Conservation (phyloP, 768 basidiomycete species). For the Pisolithus microcarpus region DNA sequence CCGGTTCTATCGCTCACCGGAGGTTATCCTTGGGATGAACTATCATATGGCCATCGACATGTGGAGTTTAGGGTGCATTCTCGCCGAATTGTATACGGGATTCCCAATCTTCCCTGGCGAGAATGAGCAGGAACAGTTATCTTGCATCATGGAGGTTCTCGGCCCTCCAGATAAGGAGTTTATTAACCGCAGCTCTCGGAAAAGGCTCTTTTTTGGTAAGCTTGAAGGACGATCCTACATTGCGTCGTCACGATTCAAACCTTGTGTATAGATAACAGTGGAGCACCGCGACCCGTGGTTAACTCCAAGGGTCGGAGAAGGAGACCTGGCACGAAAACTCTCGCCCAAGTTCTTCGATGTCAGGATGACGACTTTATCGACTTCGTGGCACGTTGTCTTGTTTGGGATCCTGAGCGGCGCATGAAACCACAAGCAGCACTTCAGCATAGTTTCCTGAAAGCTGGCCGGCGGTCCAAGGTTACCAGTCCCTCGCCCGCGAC, state of each 20-base stretch:
- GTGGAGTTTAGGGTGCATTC: conserved; percentile 99
- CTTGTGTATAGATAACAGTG: conserved; percentile 66
- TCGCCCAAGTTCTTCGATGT: conserved; percentile 82
- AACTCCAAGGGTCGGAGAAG: conserved; percentile 95
- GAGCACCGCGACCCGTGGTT: conserved; percentile 86
- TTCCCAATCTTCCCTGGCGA: conserved; percentile 99
- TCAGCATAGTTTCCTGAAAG: conserved; percentile 82
- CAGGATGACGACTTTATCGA: conserved; percentile 96
- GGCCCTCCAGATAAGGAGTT: conserved; percentile 94
- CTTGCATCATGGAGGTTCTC: conserved; percentile 99
- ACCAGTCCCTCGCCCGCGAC: conserved; percentile 37
- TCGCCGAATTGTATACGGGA: conserved; percentile 95
- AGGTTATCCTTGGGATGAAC: conserved; percentile 98
- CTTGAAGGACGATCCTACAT: conserved; percentile 13
- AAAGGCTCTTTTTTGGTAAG: conserved; percentile 91
- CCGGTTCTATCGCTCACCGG: conserved; percentile 99
- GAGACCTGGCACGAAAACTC: conserved; percentile 84
- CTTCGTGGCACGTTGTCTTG: conserved; percentile 93
- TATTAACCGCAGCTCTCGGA: conserved; percentile 86
- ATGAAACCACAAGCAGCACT: conserved; percentile 90
- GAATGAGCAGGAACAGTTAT: conserved; percentile 96
- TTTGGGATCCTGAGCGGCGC: conserved; percentile 96
- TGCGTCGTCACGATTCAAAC: conserved; percentile 3
- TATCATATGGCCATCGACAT: conserved; percentile 99
- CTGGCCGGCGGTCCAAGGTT: conserved; percentile 50